These are phyloP conservation scores for Posidonia oceanica DNA, from an alignment of 116 monocot genomes.

Conservation along the genomic window DNA sequence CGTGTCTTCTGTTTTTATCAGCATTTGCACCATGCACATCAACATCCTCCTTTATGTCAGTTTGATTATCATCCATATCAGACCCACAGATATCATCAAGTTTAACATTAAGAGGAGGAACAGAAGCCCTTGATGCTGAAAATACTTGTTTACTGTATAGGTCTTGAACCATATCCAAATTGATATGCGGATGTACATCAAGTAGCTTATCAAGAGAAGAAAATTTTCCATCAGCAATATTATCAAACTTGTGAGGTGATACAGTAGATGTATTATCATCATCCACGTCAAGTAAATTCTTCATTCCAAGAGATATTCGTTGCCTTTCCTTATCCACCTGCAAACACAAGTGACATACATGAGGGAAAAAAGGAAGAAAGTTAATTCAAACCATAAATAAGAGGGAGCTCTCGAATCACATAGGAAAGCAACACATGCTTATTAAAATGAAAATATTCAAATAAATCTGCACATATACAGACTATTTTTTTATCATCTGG, in stretches of 20 bases:
- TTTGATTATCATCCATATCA: conserved; percentile 31
- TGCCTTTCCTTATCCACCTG: conserved; percentile 67
- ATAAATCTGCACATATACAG: no score
- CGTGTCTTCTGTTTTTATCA: conserved; percentile 29
- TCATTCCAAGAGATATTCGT: conserved; percentile 79
- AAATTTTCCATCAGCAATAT: conserved; percentile 12
- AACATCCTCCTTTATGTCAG: conserved; percentile 6
- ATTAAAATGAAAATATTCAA: no score
- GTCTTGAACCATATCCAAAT: conserved; percentile 1
- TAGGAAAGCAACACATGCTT: no score
- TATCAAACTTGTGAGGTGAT: conserved; percentile 1
- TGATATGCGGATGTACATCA: conserved; percentile 7
- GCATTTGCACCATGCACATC: conserved; percentile 2
- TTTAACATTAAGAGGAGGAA: conserved; percentile 68
- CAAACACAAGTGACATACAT: neutral
- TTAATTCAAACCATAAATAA: neutral
- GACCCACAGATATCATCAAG: conserved; percentile 59
- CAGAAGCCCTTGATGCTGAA: conserved; percentile 24
- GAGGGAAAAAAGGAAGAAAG: neutral
- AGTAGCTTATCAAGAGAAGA: conserved; percentile 6
- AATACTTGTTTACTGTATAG: conserved; percentile 8
- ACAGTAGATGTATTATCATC: conserved; percentile 8
- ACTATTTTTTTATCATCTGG: no score
- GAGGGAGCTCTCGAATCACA: no score
- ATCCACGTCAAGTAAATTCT: conserved; percentile 37